Percentiles rank a stretch among this genome's conserved stretches.
These are phyloP conservation scores for Setaria italica DNA, from an alignment of 202 grass and related monocot species.

Conservation along the genomic window DNA sequence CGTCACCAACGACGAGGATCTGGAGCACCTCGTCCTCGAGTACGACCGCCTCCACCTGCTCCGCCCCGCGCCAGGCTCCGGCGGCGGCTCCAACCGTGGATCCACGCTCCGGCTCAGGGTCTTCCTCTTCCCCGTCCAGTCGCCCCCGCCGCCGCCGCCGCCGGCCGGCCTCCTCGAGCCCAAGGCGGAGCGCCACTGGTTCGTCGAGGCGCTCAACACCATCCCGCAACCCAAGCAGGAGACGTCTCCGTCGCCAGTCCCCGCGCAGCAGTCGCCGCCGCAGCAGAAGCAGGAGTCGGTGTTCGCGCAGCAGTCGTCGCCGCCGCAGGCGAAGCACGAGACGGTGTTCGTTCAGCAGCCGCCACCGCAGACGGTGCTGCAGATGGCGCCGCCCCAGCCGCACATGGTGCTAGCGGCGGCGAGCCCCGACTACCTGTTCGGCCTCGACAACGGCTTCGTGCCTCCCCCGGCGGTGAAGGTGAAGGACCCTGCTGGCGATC, in stretches of 20 bases:
- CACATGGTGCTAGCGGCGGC: not conserved
- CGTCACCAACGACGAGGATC: conserved; percentile 96
- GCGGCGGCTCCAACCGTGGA: conserved; percentile 44
- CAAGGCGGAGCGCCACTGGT: conserved; percentile 73
- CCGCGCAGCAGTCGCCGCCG: conserved; percentile 8
- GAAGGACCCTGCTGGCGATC: conserved; percentile 59
- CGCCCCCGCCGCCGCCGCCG: conserved; percentile 43
- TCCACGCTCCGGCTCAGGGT: conserved; percentile 70
- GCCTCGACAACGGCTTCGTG: conserved; percentile 77
- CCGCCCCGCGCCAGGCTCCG: conserved; percentile 47
- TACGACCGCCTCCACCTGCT: conserved; percentile 80
- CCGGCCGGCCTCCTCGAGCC: conserved; percentile 60
- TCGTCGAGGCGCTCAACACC: conserved; percentile 75
- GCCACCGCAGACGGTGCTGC: conserved; percentile 11
- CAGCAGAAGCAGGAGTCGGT: conserved; percentile 44
- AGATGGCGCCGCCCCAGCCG: not conserved
- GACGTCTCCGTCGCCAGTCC: not conserved
- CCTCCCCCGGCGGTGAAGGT: conserved; percentile 83
- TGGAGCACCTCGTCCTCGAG: conserved; percentile 89
- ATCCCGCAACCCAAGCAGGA: conserved; percentile 36
- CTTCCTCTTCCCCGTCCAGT: conserved; percentile 85
- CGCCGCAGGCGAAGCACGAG: conserved; percentile 43
- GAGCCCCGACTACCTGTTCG: conserved; percentile 80
- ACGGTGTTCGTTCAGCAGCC: conserved; percentile 32
- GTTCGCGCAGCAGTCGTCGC: conserved; percentile 18